Conservation (phyloP, 441 rosid species). For the Arabidopsis hybrid region DNA sequence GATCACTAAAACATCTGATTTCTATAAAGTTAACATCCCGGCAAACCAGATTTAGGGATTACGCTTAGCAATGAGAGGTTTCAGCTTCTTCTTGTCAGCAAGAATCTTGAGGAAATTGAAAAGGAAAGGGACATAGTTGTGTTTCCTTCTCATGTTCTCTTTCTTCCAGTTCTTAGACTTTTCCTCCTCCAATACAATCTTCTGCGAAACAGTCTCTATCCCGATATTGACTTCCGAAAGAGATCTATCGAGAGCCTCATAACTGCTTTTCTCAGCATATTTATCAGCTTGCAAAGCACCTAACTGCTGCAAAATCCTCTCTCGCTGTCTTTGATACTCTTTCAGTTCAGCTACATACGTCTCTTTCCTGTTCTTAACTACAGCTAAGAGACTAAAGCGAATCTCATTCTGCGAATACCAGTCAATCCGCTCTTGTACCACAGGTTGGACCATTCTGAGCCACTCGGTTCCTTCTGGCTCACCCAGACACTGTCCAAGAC, state of each 20-base stretch:
- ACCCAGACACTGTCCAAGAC: slow-evolving; percentile 45
- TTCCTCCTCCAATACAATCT: slow-evolving; percentile 49
- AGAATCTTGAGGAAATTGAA: slow-evolving; percentile 51
- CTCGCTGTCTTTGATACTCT: slow-evolving; percentile 44
- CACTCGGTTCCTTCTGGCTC: slow-evolving; percentile 43
- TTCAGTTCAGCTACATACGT: slow-evolving; percentile 42
- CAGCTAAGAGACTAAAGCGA: slow-evolving; percentile 45
- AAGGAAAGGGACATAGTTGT: slow-evolving; percentile 47
- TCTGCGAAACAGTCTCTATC: slow-evolving; percentile 47
- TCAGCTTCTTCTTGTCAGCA: slow-evolving; percentile 46
- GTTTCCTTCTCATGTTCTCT: slow-evolving; percentile 46
- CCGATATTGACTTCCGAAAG: slow-evolving; percentile 45
- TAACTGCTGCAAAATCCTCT: slow-evolving; percentile 46
- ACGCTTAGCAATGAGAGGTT: slow-evolving; percentile 46
- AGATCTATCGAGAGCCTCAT: slow-evolving; percentile 46
- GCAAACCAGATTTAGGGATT: slow-evolving; percentile 7
- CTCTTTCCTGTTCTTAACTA: slow-evolving; percentile 49
- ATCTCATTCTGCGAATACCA: slow-evolving; percentile 36
- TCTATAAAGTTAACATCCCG: not conserved
- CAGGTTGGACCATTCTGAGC: slow-evolving; percentile 45
- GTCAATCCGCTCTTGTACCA: slow-evolving; percentile 46
- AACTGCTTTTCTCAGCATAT: slow-evolving; percentile 46
- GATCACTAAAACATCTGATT: slow-evolving; percentile 9
- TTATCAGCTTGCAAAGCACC: slow-evolving; percentile 60
- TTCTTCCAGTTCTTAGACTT: slow-evolving; percentile 49